Evolutionary conservation across 306 rosid genomes (phyloP).

Genomic region (Fragaria iinumae): DNA sequence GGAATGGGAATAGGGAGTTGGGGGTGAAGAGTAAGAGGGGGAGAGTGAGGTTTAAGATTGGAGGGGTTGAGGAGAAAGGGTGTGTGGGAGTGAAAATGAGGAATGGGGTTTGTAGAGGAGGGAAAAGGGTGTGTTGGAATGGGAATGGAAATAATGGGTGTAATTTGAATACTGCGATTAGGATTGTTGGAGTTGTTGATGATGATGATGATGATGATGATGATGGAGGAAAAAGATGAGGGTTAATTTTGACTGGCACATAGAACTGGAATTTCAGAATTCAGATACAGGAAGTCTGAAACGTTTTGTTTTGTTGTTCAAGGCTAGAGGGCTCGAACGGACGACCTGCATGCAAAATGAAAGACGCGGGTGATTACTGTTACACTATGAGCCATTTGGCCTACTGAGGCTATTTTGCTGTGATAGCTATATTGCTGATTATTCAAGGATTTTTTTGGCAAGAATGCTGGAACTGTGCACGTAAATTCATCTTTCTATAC

Average conservation of each 20-base stretch:
- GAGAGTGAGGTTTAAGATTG: conserved; percentile 53
- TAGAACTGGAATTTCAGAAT: background rate
- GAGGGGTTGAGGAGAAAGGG: conserved; percentile 25
- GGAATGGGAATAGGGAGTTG: conserved; percentile 28
- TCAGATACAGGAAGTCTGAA: background rate
- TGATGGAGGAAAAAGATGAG: background rate
- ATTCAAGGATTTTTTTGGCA: background rate
- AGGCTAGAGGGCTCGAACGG: background rate
- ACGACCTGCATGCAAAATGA: background rate
- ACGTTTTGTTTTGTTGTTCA: background rate
- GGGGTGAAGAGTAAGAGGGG: conserved; percentile 31
- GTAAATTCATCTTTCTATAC: background rate
- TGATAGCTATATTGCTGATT: too few relatives aligned
- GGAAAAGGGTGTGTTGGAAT: conserved; percentile 46
- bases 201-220: conserved; percentile 29
- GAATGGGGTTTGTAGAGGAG: conserved; percentile 39
- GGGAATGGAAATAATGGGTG: background rate
- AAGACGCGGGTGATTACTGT: background rate
- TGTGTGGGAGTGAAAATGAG: conserved; percentile 31
- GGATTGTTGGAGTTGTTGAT: conserved; percentile 21
- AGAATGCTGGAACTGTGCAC: background rate
- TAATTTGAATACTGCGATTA: conserved; percentile 12
- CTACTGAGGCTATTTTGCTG: background rate
- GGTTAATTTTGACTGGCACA: background rate
- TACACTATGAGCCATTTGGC: background rate